These are phyloP conservation scores for Typha latifolia DNA, from an alignment of 176 grass and related monocot species.

Conservation along the genomic window DNA sequence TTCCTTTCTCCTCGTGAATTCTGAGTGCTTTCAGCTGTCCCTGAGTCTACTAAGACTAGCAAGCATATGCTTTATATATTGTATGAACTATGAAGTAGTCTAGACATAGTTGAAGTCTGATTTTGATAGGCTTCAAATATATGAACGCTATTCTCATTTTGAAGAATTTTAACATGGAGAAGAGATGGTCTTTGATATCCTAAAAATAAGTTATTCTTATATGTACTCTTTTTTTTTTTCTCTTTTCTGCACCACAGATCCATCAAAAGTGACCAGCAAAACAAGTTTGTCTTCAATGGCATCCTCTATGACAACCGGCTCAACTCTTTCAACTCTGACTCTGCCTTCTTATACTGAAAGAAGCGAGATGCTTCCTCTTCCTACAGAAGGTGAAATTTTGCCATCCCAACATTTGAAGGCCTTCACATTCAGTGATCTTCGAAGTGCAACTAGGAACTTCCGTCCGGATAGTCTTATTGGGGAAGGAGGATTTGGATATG, in stretches of 20 bases:
- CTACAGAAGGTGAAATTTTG: constrained; percentile 17
- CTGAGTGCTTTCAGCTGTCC: too few species aligned
- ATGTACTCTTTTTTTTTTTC: constrained; percentile 13
- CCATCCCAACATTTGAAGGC: constrained; percentile 20
- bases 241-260: constrained; percentile 25
- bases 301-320: constrained; percentile 26
- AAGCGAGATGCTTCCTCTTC: constrained; percentile 8
- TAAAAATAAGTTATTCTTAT: too few species aligned
- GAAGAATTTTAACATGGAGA: too few species aligned
- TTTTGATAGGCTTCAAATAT: too few species aligned
- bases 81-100: too few species aligned
- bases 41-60: too few species aligned
- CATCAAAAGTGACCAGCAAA: constrained; percentile 63
- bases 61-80: too few species aligned
- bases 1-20: too few species aligned
- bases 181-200: too few species aligned
- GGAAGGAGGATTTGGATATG: constrained; percentile 26
- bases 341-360: constrained; percentile 47
- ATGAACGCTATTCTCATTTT: too few species aligned
- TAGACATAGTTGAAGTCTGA: too few species aligned
- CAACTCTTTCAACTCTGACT: constrained; percentile 52
- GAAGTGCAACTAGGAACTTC: constrained; percentile 23
- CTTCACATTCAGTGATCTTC: constrained; percentile 14
- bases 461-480: constrained; percentile 18
- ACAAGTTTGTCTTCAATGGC: constrained; percentile 48